Conservation (phyloP, 2,329 filamentous ascomycete species). For the Aspergillus ochraceoroseus region DNA sequence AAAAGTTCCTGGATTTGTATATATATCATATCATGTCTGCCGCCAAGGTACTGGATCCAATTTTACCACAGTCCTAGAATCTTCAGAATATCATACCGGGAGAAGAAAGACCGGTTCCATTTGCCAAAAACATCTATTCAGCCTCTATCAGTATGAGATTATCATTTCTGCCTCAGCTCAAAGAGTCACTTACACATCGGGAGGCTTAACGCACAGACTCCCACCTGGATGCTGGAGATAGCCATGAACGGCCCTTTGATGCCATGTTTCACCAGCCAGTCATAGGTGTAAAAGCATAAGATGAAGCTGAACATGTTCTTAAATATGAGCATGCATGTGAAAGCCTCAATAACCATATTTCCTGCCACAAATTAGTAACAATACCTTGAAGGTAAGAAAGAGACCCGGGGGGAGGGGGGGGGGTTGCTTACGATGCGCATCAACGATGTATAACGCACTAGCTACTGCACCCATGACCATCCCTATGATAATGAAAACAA, state of each 20-base stretch:
- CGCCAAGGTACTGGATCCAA: too few relatives aligned
- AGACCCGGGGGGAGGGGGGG: too few relatives aligned
- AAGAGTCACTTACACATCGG: slow-evolving; percentile 69
- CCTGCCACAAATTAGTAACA: slow-evolving; percentile 43
- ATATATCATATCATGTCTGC: too few relatives aligned
- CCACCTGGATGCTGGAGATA: slow-evolving; percentile 71
- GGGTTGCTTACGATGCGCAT: slow-evolving; percentile 71
- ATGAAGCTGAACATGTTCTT: slow-evolving; percentile 91
- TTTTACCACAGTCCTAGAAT: slow-evolving; percentile 35
- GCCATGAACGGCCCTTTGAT: slow-evolving; percentile 61
- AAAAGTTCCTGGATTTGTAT: too few relatives aligned
- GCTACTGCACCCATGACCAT: slow-evolving; percentile 91
- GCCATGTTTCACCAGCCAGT: slow-evolving; percentile 65
- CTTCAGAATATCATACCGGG: slow-evolving; percentile 66
- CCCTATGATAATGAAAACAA: slow-evolving; percentile 74
- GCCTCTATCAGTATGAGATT: neutral
- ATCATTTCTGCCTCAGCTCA: neutral
- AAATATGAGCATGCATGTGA: slow-evolving; percentile 85
- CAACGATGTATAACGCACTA: slow-evolving; percentile 81
- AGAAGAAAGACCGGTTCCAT: slow-evolving; percentile 67
- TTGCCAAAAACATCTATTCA: slow-evolving; percentile 72
- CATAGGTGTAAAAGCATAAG: slow-evolving; percentile 75
- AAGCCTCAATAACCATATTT: slow-evolving; percentile 77
- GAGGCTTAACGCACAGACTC: slow-evolving; percentile 67
- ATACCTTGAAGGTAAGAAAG: too few relatives aligned